Evolutionary conservation across 257 asterid genomes (phyloP).

Genomic region (Haberlea rhodopensis): DNA sequence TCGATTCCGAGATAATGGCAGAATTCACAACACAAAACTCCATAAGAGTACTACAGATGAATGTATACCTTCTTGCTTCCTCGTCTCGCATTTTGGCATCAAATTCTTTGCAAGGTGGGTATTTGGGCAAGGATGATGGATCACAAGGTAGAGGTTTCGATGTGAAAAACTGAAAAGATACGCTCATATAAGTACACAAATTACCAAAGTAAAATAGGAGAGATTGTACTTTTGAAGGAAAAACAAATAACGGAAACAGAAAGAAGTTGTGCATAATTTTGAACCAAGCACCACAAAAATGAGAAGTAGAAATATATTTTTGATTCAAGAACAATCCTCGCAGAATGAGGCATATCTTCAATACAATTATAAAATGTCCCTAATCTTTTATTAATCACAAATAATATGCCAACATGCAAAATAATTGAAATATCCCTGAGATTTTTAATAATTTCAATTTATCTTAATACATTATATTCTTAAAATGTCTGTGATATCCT

Average conservation of each 20-base stretch:
- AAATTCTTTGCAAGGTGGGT: slow-evolving; percentile 79
- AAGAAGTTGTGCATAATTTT: not conserved
- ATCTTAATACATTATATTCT: too few relatives aligned
- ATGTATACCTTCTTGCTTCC: slow-evolving; percentile 60
- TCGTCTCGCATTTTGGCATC: slow-evolving; percentile 64
- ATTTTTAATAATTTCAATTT: too few relatives aligned
- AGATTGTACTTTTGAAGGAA: not conserved
- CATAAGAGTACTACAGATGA: slow-evolving; percentile 5
- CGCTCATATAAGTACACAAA: slow-evolving; percentile 15
- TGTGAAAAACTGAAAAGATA: slow-evolving; percentile 57
- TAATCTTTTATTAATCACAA: too few relatives aligned
- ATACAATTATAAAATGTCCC: too few relatives aligned
- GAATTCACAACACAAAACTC: slow-evolving; percentile 7
- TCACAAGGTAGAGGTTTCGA: slow-evolving; percentile 78
- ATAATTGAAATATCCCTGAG: too few relatives aligned
- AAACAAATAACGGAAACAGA: not conserved
- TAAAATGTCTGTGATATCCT: too few relatives aligned
- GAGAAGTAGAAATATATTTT: not conserved
- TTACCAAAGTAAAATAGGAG: slow-evolving; percentile 10
- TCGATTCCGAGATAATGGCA: not conserved
- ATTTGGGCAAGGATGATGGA: slow-evolving; percentile 67
- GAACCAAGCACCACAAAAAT: not conserved
- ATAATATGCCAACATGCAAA: too few relatives aligned
- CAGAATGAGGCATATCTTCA: not conserved
- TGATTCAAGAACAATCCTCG: slow-evolving; percentile 2